Conservation (phyloP, 441 rosid genomes). For the Eutrema salsugineum region DNA sequence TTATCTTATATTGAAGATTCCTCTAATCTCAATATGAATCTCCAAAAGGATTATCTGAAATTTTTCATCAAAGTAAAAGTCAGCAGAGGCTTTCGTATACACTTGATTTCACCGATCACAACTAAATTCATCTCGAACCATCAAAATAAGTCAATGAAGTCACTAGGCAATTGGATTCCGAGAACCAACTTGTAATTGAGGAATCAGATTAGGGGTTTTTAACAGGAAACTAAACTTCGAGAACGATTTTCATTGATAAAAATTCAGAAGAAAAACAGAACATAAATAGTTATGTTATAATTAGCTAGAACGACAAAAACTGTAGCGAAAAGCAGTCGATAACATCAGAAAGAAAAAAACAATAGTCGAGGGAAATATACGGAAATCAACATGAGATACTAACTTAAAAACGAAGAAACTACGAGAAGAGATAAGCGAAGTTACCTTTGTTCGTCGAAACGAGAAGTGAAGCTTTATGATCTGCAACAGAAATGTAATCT, state of each 20-base stretch:
- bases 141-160: not conserved
- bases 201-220: not conserved
- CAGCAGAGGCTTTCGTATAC: not conserved
- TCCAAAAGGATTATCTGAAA: not conserved
- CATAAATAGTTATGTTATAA: not conserved
- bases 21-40: not conserved
- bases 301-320: not conserved
- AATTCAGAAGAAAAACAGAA: not conserved
- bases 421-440: not conserved
- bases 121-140: not conserved
- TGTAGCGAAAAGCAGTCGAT: not conserved
- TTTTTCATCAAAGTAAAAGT: not conserved
- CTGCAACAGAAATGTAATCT: not conserved
- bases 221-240: not conserved
- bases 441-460: not conserved
- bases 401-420: not conserved
- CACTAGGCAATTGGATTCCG: not conserved
- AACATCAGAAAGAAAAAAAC: not conserved
- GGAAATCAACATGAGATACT: not conserved
- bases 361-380: not conserved
- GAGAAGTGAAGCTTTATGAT: slow-evolving; percentile 5
- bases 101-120: not conserved
- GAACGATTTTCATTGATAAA: not conserved
- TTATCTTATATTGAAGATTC: not conserved
- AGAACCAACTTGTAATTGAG: not conserved